A percentile compares a stretch with the other conserved stretches of the same genome.
Conservation (phyloP, 306 rosid genomes). For the Oemleria cerasiformis region DNA sequence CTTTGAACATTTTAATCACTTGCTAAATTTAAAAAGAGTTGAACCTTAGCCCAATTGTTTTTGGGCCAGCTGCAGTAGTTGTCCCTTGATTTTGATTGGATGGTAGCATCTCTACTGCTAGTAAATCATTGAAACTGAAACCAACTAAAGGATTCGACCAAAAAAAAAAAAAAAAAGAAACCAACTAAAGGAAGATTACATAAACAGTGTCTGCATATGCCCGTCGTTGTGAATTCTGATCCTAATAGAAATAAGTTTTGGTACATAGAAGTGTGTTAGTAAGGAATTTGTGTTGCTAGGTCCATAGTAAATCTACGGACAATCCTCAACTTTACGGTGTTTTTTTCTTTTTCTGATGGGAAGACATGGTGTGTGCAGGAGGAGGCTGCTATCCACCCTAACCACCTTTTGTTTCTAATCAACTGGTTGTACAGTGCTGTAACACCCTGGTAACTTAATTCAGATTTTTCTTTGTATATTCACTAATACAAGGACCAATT, state of each 20-base stretch:
- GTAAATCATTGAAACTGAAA: neutral
- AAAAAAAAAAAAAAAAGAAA: too few relatives aligned
- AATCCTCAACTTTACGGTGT: neutral
- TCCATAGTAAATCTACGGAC: neutral
- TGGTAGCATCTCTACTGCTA: neutral
- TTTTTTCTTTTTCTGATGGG: neutral
- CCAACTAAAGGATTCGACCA: neutral
- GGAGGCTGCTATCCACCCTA: slow-evolving; percentile 39
- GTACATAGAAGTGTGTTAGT: neutral
- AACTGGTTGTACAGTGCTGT: slow-evolving; percentile 66
- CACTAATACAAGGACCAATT: slow-evolving; percentile 21
- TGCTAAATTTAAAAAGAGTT: neutral
- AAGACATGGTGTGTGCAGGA: slow-evolving; percentile 37
- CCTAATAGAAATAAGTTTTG: neutral
- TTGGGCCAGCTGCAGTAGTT: neutral
- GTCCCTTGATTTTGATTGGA: neutral
- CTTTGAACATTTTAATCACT: neutral
- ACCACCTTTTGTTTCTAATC: slow-evolving; percentile 32
- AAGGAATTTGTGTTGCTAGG: neutral
- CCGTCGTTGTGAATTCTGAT: neutral
- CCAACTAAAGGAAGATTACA: neutral
- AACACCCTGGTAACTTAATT: slow-evolving; percentile 36
- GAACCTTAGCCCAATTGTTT: neutral
- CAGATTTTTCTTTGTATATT: slow-evolving; percentile 36
- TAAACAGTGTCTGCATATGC: neutral